These are phyloP conservation scores for Solanum chacoense DNA, from an alignment of 305 asterid genomes.

Conservation along the genomic window DNA sequence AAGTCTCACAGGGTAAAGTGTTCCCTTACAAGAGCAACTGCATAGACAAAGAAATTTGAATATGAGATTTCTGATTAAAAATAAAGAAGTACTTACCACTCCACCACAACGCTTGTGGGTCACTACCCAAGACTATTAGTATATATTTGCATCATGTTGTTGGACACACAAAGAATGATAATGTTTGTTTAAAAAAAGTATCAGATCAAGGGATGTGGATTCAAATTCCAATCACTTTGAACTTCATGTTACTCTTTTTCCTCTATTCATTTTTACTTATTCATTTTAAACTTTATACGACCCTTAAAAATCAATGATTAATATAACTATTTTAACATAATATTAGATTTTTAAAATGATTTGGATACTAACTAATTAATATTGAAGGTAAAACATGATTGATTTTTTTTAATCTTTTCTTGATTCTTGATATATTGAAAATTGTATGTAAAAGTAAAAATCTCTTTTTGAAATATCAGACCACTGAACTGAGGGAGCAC, in stretches of 20 bases:
- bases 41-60: too few relatives aligned
- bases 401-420: neutral
- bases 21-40: neutral
- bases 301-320: neutral
- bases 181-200: neutral
- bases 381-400: neutral
- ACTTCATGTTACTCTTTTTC: neutral
- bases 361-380: neutral
- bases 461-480: neutral
- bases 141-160: neutral
- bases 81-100: neutral
- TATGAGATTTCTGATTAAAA: neutral
- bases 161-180: constrained; percentile 4
- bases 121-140: neutral
- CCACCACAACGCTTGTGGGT: neutral
- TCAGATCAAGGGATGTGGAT: constrained; percentile 1
- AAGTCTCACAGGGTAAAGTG: neutral
- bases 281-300: neutral
- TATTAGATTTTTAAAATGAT: neutral
- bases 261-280: neutral
- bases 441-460: neutral
- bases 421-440: neutral
- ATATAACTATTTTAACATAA: neutral
- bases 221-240: neutral
- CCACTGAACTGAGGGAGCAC: neutral